Evolutionary conservation across 176 grass and related monocot species (phyloP), one percentile per base, ranked within the genome.

Genomic region (Oryza rufipogon): DNA sequence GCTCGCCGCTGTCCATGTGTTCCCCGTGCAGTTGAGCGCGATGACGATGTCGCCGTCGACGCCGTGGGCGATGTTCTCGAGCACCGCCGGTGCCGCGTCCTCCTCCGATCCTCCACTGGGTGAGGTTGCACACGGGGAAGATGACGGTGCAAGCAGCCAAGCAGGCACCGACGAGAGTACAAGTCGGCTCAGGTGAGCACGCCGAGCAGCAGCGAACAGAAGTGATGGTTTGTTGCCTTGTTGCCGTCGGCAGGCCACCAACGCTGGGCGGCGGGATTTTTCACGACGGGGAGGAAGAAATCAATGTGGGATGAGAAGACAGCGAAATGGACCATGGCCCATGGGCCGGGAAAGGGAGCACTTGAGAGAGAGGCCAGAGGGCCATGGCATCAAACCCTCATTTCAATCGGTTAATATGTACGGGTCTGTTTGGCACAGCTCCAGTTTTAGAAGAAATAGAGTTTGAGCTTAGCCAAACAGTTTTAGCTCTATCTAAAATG

Each of bases 11-110:
- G 74, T 90, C 78, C 89, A 90, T 39, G 38, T 91, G 82, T 85
- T 92, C 85, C 92, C 93, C 23, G 87, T 87, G 90, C 90, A 20
- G 6, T 90, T 75, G 51, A 95, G 73, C 42, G 90, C 78, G 25
- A 95, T 12, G 81, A 95, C 9, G 81, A 95, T 77, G 81, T 92
- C 38, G 38, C 38, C 38, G 38, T 39, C 7, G 38, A 39, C 93
- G 81, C 87, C 47, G 76, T 80, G 78, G 47, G 67, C 51, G 68
- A 92, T 22, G 48, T 16, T 51, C 48, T 51, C 14, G 48, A 51
- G 48, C 48, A 5, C 48, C 48, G 16, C 48, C 48, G 25, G 38
- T 39, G 38, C 34, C 16, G 88, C 60, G 45, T 84, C 66, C 68
- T 91, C 85, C 48, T 91, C 81, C 28, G 28, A 30, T 30, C 28